Evolutionary conservation across 495 filamentous ascomycete genomes (phyloP).

Genomic region (Aspergillus conjunctus): DNA sequence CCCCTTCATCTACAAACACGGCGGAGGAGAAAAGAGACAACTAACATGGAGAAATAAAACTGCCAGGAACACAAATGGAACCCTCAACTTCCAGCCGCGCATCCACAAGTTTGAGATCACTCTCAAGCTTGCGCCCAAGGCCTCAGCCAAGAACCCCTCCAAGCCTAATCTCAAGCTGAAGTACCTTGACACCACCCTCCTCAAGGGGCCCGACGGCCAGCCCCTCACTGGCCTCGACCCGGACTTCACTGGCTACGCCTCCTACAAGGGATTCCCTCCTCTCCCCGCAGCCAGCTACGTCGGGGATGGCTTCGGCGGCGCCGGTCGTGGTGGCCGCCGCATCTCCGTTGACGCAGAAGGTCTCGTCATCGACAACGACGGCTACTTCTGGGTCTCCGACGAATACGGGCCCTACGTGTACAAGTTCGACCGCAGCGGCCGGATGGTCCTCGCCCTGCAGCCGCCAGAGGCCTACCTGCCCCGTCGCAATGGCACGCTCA

Average conservation of each 20-base stretch:
- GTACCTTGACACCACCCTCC: conserved; percentile 69
- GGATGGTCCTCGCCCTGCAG: conserved; percentile 65
- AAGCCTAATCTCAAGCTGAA: conserved; percentile 64
- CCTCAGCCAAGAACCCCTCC: conserved; percentile 59
- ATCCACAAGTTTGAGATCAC: conserved; percentile 70
- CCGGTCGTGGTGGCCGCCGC: conserved; percentile 60
- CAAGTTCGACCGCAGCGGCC: conserved; percentile 61
- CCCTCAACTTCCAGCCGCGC: conserved; percentile 70
- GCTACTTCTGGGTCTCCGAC: conserved; percentile 74
- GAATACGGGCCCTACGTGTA: conserved; percentile 81
- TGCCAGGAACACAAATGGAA: conserved; percentile 69
- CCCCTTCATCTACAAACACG: conserved; percentile 3
- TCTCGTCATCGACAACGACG: conserved; percentile 63
- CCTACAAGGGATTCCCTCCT: conserved; percentile 62
- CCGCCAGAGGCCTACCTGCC: conserved; percentile 71
- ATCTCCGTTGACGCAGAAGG: conserved; percentile 72
- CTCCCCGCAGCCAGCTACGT: conserved; percentile 67
- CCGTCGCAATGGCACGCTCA: conserved; percentile 59
- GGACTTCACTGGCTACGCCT: conserved; percentile 54
- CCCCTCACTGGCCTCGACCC: conserved; percentile 73
- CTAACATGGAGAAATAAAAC: conserved; percentile 25
- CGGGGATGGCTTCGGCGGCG: conserved; percentile 73
- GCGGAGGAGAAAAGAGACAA: neutral
- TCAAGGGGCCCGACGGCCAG: conserved; percentile 67
- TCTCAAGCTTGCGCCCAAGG: conserved; percentile 55